A percentile compares a stretch with the other conserved stretches of the same genome.
phyloP scores from a whole-genome alignment of 495 filamentous ascomycete species.

The Saxophila tyrrhenica region DNA sequence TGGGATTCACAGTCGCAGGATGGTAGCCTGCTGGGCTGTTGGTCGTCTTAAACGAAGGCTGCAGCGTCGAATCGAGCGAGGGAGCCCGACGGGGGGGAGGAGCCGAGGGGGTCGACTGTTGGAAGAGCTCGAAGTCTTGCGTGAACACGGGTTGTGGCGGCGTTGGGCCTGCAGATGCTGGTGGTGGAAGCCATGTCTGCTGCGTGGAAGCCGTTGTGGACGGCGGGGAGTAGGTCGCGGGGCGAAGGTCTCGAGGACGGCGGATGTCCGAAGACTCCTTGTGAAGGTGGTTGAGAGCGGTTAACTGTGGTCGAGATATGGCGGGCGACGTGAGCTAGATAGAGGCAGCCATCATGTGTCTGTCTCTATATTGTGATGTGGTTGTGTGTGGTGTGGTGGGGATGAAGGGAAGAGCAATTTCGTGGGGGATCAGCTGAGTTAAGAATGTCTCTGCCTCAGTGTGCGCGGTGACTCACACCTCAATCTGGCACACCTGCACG shows the following conservation, averaged over 20 bases:
- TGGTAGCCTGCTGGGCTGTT: slow-evolving; percentile 5
- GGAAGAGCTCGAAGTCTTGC: slow-evolving; percentile 35
- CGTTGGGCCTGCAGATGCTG: slow-evolving; percentile 34
- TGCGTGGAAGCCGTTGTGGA: slow-evolving; percentile 54
- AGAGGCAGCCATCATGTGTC: slow-evolving; percentile 40
- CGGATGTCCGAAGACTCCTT: too few relatives aligned
- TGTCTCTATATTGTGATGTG: slow-evolving; percentile 21
- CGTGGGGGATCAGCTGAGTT: background rate
- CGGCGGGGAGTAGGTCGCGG: slow-evolving; percentile 45
- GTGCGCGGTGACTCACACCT: background rate
- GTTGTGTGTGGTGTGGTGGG: slow-evolving; percentile 25
- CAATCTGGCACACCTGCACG: too few relatives aligned
- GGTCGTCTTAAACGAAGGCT: slow-evolving; percentile 29
- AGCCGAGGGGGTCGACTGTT: slow-evolving; percentile 22
- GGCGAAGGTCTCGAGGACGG: slow-evolving; percentile 34
- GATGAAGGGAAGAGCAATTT: slow-evolving; percentile 14
- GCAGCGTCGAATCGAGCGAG: slow-evolving; percentile 27
- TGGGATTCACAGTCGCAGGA: background rate
- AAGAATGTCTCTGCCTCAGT: background rate
- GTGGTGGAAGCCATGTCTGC: slow-evolving; percentile 52
- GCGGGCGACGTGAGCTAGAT: slow-evolving; percentile 24
- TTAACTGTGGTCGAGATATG: slow-evolving; percentile 6
- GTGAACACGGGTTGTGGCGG: slow-evolving; percentile 28
- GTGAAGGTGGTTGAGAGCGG: slow-evolving; percentile 31
- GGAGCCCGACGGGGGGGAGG: slow-evolving; percentile 24